A percentile compares a stretch with the other conserved stretches of the same genome.
Conservation (phyloP, 257 asterid species). For the Solanum commersonii region DNA sequence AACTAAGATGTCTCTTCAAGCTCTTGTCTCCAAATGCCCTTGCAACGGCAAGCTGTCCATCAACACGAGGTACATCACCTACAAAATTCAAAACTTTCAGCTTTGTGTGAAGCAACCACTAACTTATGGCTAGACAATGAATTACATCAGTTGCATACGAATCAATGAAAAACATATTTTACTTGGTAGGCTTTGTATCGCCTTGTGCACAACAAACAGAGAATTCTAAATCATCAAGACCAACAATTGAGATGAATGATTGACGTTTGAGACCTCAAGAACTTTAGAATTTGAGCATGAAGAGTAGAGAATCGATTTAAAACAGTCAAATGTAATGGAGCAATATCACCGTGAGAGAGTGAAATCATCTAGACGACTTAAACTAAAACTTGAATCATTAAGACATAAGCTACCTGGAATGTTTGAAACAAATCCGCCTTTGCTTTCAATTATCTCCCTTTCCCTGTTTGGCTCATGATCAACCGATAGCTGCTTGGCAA, state of each 20-base stretch:
- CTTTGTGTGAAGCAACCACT: neutral
- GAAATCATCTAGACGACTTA: neutral
- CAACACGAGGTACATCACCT: conserved; percentile 97
- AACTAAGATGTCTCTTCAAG: conserved; percentile 75
- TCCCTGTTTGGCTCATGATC: conserved; percentile 91
- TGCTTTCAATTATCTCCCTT: conserved; percentile 65
- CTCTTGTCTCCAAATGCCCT: conserved; percentile 96
- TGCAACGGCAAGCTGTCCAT: conserved; percentile 91
- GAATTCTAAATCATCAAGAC: neutral
- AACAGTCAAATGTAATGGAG: neutral
- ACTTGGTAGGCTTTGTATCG: neutral
- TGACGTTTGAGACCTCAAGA: neutral
- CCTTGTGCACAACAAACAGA: neutral
- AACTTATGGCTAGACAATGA: neutral
- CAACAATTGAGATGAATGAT: neutral
- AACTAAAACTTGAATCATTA: neutral
- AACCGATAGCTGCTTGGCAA: conserved; percentile 68
- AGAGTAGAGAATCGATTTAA: neutral
- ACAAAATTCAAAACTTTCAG: neutral
- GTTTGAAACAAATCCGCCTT: conserved; percentile 89
- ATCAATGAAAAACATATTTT: neutral
- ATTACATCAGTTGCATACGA: neutral
- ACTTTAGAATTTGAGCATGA: neutral
- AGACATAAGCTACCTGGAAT: conserved; percentile 47
- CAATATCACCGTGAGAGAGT: neutral